Evolutionary conservation across 257 asterid genomes (phyloP), one percentile per base, ranked within the genome.

Genomic region (Lavandula angustifolia): DNA sequence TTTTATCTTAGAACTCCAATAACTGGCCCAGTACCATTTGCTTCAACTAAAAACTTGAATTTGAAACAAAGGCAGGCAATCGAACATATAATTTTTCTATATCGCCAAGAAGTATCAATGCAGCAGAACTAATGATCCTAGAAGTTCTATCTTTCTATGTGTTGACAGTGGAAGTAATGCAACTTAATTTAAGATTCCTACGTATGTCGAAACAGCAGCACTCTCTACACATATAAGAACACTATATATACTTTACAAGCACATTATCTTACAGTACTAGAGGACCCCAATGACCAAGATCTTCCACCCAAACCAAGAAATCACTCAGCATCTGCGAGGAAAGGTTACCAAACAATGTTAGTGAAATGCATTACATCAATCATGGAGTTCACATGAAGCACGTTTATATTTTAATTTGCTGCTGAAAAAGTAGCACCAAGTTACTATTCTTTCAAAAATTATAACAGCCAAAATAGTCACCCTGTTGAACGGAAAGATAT

Each of bases 261-360:
- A 54, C 42, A 64, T 58, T 51, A 57, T 85, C 97, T 82, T 84
- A 92, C 99, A 92, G 75, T 65, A 73, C 96, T 40, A 91, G 76
- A 78, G 98, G 98, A 78, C 96, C 98, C 96, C 98, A 91, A 68
- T 88, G 85, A 71, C 98, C 98, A 72, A 91, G 98, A 82, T 91
- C 91, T 64, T 80, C 77, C 29, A 91, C 74, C 98, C 98, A 91
- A 65, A 72, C 33, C 74, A 91, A 77, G 80, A 91, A 91, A 61
- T 88, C 81, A 79, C 84, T 79, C 63, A 85, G 79, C 56, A 88
- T 82, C 97, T 87, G 87, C 73, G 2, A 42, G 27, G 18, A 3
- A 41, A 50, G 7, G 9, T 57, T 62, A 13, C 60, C 42, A 46
- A 69, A 47, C 42, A 35, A 14, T 9, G 32, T 41, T 6, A 42